Evolutionary conservation across 2,329 filamentous ascomycete species (phyloP).

Genomic region (Neoscytalidium dimidiatum): DNA sequence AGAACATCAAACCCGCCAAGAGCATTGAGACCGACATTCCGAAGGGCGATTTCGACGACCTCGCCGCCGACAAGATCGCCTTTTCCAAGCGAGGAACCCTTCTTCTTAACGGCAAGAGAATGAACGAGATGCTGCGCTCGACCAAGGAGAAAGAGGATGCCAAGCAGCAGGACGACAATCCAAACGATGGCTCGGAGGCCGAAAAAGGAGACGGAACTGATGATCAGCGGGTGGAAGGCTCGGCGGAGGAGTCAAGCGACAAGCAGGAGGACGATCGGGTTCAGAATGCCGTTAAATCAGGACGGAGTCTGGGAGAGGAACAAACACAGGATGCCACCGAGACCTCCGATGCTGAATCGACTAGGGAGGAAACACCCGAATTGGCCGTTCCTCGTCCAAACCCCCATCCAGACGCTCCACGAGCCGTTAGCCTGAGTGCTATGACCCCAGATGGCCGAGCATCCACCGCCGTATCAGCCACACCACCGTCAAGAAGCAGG

Average conservation of each 20-base stretch:
- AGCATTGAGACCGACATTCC: constrained; percentile 59
- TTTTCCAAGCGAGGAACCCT: constrained; percentile 65
- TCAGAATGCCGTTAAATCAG: not conserved
- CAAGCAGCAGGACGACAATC: not conserved
- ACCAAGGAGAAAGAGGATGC: constrained; percentile 17
- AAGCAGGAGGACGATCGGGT: not conserved
- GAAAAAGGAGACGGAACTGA: not conserved
- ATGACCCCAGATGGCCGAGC: not conserved
- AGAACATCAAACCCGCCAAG: constrained; percentile 39
- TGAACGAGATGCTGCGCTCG: constrained; percentile 34
- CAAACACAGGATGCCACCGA: not conserved
- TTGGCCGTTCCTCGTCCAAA: not conserved
- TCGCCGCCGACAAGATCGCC: constrained; percentile 54
- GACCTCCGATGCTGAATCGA: not conserved
- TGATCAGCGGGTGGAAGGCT: constrained; percentile 16
- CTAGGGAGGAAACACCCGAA: not conserved
- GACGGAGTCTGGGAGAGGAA: not conserved
- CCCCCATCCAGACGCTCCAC: not conserved
- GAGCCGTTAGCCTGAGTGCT: constrained; percentile 14
- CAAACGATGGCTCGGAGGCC: not conserved
- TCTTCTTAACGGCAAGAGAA: constrained; percentile 56
- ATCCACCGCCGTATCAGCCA: not conserved
- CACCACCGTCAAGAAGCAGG: not conserved
- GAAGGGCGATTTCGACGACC: constrained; percentile 53
- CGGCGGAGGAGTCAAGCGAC: not conserved